Conservation (phyloP, 805 yeast genomes). For the Wickerhamomyces kurtzmanii region DNA sequence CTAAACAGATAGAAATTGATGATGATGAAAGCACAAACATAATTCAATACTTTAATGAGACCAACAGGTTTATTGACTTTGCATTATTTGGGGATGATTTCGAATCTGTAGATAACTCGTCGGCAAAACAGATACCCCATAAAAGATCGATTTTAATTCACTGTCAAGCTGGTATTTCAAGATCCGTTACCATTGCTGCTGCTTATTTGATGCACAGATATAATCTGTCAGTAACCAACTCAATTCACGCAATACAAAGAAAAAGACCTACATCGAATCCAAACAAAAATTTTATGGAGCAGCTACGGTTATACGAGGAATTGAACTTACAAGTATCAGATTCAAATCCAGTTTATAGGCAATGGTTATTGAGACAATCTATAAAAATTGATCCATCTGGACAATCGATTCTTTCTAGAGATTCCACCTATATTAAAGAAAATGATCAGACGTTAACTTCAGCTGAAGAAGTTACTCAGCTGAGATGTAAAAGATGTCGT, state of each 20-base stretch:
- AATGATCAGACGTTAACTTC: slow-evolving; percentile 17
- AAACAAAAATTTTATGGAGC: slow-evolving; percentile 65
- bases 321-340: slow-evolving; percentile 25
- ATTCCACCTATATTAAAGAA: slow-evolving; percentile 20
- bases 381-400: slow-evolving; percentile 33
- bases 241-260: slow-evolving; percentile 68
- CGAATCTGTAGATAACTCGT: slow-evolving; percentile 18
- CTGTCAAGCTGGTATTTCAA: slow-evolving; percentile 88
- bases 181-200: slow-evolving; percentile 78
- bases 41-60: slow-evolving; percentile 46
- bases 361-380: slow-evolving; percentile 27
- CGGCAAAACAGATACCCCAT: slow-evolving; percentile 24
- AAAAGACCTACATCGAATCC: slow-evolving; percentile 56
- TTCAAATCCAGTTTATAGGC: slow-evolving; percentile 27
- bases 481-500: slow-evolving; percentile 82
- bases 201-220: slow-evolving; percentile 84
- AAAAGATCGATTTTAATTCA: slow-evolving; percentile 46
- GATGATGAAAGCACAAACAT: slow-evolving; percentile 67
- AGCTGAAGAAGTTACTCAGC: slow-evolving; percentile 21
- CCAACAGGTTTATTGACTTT: slow-evolving; percentile 56
- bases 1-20: slow-evolving; percentile 56
- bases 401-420: slow-evolving; percentile 15
- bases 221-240: slow-evolving; percentile 45
- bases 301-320: slow-evolving; percentile 52
- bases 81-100: slow-evolving; percentile 41